These are phyloP conservation scores for Leishmania amazonensis DNA, from an alignment of 208 protist species.

Conservation along the genomic window DNA sequence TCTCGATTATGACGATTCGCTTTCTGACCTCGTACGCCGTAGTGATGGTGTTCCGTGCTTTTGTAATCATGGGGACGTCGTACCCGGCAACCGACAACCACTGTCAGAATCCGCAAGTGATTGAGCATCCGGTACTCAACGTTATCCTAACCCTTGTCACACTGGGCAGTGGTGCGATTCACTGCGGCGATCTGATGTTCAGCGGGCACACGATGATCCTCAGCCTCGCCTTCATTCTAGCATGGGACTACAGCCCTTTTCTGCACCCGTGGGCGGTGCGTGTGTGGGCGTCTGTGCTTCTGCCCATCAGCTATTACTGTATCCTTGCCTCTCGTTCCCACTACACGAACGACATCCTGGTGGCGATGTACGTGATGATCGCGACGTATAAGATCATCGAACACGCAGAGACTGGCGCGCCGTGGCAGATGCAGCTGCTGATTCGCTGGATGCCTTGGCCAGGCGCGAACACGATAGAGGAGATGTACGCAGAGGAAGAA, in stretches of 20 bases:
- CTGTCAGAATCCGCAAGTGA: slow-evolving; percentile 68
- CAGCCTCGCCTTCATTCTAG: slow-evolving; percentile 47
- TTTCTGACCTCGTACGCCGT: slow-evolving; percentile 69
- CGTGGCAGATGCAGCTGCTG: slow-evolving; percentile 75
- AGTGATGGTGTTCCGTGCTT: slow-evolving; percentile 67
- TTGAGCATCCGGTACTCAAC: slow-evolving; percentile 71
- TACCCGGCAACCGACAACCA: slow-evolving; percentile 85
- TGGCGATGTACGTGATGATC: slow-evolving; percentile 60
- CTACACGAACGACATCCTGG: slow-evolving; percentile 89
- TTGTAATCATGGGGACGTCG: slow-evolving; percentile 77
- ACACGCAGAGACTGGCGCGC: slow-evolving; percentile 64
- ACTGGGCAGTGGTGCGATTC: slow-evolving; percentile 69
- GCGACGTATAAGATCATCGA: slow-evolving; percentile 62
- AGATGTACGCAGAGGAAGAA: slow-evolving; percentile 9
- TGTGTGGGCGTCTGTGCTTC: slow-evolving; percentile 35
- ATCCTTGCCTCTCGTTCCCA: slow-evolving; percentile 87
- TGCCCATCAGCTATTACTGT: slow-evolving; percentile 59
- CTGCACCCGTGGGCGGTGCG: slow-evolving; percentile 56
- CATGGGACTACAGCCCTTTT: slow-evolving; percentile 71
- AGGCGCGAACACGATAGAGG: slow-evolving; percentile 32
- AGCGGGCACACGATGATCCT: slow-evolving; percentile 90
- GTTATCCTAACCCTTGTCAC: slow-evolving; percentile 84
- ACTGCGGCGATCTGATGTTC: slow-evolving; percentile 93
- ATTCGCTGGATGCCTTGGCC: slow-evolving; percentile 79
- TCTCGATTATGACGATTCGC: slow-evolving; percentile 66